phyloP scores from a whole-genome alignment of 345 rosid species.

The Turritis glabra region DNA sequence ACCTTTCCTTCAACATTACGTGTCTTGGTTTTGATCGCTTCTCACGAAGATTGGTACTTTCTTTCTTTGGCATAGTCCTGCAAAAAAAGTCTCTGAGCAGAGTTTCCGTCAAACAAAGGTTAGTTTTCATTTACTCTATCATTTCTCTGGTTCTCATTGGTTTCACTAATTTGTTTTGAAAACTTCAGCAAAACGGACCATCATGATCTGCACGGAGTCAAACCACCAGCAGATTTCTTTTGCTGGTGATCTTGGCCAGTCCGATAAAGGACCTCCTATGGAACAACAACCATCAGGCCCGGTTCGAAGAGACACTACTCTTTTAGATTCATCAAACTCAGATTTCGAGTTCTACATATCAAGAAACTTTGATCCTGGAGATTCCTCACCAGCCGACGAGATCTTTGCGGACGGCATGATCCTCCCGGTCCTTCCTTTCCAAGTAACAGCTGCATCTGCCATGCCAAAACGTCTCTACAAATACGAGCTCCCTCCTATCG shows the following conservation, averaged over 20 bases:
- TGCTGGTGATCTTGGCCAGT: conserved; percentile 53
- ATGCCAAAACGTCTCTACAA: conserved; percentile 33
- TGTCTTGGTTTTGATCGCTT: background rate
- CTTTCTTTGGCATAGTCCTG: background rate
- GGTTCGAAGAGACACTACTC: conserved; percentile 47
- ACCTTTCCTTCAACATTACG: background rate
- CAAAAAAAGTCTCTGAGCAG: background rate
- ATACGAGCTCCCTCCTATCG: conserved; percentile 37
- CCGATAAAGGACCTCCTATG: conserved; percentile 27
- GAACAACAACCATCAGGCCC: conserved; percentile 23
- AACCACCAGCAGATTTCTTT: conserved; percentile 59
- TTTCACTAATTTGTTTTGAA: conserved; percentile 20
- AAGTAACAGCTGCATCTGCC: conserved; percentile 15
- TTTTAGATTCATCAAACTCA: conserved; percentile 50
- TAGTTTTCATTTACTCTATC: background rate
- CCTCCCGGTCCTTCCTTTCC: conserved; percentile 54
- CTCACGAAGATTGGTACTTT: background rate
- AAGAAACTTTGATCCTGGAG: conserved; percentile 39
- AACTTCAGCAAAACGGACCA: conserved; percentile 1
- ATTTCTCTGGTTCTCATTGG: conserved; percentile 18
- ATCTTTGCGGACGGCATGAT: conserved; percentile 76
- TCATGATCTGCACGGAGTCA: conserved; percentile 58
- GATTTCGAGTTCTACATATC: conserved; percentile 74
- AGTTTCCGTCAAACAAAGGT: conserved; percentile 24
- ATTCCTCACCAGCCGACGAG: conserved; percentile 73